Percentiles rank a stretch among this genome's conserved stretches.
phyloP scores from a whole-genome alignment of 78 protist genomes.

The Dictyostelium purpureum region DNA sequence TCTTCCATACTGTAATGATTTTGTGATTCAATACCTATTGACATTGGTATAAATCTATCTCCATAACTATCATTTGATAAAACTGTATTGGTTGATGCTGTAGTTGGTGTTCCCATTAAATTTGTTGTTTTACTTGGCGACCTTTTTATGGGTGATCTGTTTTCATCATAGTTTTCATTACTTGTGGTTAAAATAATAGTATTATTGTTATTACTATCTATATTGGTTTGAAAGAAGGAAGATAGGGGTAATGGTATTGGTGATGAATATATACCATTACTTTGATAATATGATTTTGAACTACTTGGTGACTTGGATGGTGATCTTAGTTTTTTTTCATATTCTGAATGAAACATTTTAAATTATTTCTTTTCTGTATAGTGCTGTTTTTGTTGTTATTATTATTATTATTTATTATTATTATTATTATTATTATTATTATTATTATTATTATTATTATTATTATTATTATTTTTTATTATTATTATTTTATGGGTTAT shows the following conservation, averaged over 20 bases:
- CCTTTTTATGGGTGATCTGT: neutral
- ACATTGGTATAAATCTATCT: constrained; percentile 59
- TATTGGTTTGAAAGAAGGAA: neutral
- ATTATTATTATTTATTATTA: neutral
- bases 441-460: neutral
- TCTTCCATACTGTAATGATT: neutral
- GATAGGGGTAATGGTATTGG: neutral
- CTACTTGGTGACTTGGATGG: constrained; percentile 64
- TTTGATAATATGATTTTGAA: constrained; percentile 9
- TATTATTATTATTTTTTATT: neutral
- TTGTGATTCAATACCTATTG: neutral
- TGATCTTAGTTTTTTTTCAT: constrained; percentile 51
- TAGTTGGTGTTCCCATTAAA: neutral
- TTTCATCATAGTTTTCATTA: neutral
- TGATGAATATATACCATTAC: neutral
- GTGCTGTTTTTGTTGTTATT: neutral
- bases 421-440: no score
- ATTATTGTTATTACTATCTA: neutral
- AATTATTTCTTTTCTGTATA: no score
- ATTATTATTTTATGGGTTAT: no score
- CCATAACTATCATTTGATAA: constrained; percentile 18
- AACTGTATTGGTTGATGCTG: neutral
- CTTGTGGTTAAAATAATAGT: constrained; percentile 5
- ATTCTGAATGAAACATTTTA: constrained; percentile 65
- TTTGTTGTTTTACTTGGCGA: neutral